Conservation (phyloP, 1,284 basidiomycete species). For the Porphyrellus sp. region DNA sequence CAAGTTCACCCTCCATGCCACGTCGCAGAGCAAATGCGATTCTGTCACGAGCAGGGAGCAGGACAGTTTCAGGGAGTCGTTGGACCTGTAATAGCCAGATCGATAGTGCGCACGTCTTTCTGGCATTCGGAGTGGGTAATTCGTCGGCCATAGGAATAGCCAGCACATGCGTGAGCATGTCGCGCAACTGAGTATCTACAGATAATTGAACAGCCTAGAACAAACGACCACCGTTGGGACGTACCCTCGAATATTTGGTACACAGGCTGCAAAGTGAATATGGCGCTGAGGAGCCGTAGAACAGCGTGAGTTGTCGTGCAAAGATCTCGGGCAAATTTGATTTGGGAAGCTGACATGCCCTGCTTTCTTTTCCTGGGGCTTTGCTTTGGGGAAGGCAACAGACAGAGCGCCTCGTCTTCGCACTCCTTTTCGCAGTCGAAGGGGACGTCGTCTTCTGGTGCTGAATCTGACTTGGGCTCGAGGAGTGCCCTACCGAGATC, state of each 20-base stretch:
- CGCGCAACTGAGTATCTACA: conserved; percentile 55
- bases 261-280: conserved; percentile 58
- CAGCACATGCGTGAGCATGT: conserved; percentile 59
- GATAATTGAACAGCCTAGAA: conserved; percentile 4
- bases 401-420: conserved; percentile 30
- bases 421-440: conserved; percentile 25
- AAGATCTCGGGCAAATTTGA: conserved; percentile 72
- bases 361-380: conserved; percentile 61
- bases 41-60: conserved; percentile 56
- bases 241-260: conserved; percentile 60
- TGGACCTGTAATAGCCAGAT: conserved; percentile 71
- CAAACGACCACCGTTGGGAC: conserved; percentile 22
- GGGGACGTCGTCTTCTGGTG: conserved; percentile 30
- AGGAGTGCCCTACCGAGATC: conserved; percentile 62
- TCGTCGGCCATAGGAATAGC: conserved; percentile 64
- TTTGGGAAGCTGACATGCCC: conserved; percentile 71
- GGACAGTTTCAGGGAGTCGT: conserved; percentile 57
- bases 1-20: conserved; percentile 77
- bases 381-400: conserved; percentile 49
- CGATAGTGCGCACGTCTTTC: conserved; percentile 75
- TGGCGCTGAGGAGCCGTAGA: conserved; percentile 56
- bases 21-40: conserved; percentile 68
- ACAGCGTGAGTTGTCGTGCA: conserved; percentile 67
- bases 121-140: conserved; percentile 72
- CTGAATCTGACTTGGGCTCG: conserved; percentile 44